A percentile compares a stretch with the other conserved stretches of the same genome.
phyloP scores from a whole-genome alignment of 2,329 filamentous ascomycete species.

The Coniochaeta sp. region DNA sequence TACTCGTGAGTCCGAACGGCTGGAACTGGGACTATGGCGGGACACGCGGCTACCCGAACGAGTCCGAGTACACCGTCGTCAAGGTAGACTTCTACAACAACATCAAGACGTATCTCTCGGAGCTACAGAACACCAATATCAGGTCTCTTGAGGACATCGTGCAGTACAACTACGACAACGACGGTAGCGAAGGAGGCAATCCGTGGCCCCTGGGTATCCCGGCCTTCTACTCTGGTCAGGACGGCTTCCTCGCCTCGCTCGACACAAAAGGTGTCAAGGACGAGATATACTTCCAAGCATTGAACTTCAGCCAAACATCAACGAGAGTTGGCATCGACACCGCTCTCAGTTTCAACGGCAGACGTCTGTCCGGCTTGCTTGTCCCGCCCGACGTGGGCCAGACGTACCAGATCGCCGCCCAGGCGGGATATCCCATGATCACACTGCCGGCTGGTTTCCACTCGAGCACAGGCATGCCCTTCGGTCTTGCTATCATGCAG shows the following conservation, averaged over 20 bases:
- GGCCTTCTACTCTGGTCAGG: conserved; percentile 63
- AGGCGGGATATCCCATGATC: conserved; percentile 68
- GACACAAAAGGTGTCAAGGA: conserved; percentile 53
- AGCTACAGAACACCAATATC: conserved; percentile 54
- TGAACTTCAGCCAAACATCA: conserved; percentile 51
- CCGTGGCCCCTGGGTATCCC: conserved; percentile 46
- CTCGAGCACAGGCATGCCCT: conserved; percentile 48
- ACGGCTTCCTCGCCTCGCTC: conserved; percentile 58
- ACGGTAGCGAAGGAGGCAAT: conserved; percentile 58
- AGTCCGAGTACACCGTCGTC: conserved; percentile 66
- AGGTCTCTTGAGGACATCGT: conserved; percentile 58
- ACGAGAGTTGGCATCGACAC: conserved; percentile 63
- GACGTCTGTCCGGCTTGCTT: conserved; percentile 52
- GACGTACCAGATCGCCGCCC: conserved; percentile 61
- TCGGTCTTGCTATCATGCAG: conserved; percentile 49
- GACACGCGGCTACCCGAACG: conserved; percentile 55
- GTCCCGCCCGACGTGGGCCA: conserved; percentile 63
- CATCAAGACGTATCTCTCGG: conserved; percentile 53
- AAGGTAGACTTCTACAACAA: conserved; percentile 63
- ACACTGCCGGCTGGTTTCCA: conserved; percentile 58
- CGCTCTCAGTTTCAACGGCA: conserved; percentile 43
- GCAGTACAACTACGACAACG: conserved; percentile 54
- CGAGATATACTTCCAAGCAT: conserved; percentile 59
- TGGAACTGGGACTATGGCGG: conserved; percentile 69
- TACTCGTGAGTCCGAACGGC: conserved; percentile 55